Evolutionary conservation across 78 protist genomes (phyloP).

Genomic region (Dictyostelium capitatum): DNA sequence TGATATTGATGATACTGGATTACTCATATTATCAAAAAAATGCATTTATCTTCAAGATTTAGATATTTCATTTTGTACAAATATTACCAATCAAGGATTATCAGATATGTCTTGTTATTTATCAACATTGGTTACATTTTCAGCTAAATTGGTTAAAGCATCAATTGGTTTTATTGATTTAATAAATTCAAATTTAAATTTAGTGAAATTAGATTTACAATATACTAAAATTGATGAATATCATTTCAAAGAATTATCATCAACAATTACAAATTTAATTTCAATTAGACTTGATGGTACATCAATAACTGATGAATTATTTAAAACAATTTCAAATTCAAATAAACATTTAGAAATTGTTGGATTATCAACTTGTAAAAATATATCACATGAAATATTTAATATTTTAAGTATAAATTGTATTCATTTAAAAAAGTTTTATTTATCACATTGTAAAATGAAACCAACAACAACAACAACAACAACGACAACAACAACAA

Average conservation of each 20-base stretch:
- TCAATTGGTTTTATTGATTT: not conserved
- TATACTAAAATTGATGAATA: constrained; percentile 39
- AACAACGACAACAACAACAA: too few species aligned
- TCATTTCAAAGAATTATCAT: constrained; percentile 5
- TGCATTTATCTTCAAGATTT: constrained; percentile 48
- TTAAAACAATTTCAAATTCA: not conserved
- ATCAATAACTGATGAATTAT: constrained; percentile 25
- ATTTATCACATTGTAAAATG: constrained; percentile 52
- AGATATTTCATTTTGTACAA: constrained; percentile 48
- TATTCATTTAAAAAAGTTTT: not conserved
- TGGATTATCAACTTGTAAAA: constrained; percentile 60
- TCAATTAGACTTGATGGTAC: constrained; percentile 40
- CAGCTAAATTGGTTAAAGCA: constrained; percentile 26
- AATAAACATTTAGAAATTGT: constrained; percentile 18
- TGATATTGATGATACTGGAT: constrained; percentile 43
- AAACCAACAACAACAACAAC: not conserved
- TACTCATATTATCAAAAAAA: constrained; percentile 6
- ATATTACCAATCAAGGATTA: constrained; percentile 28
- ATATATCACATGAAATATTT: constrained; percentile 30
- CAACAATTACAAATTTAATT: not conserved
- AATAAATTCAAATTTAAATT: not conserved
- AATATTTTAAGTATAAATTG: not conserved
- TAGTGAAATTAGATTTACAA: constrained; percentile 26
- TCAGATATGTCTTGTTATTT: constrained; percentile 13
- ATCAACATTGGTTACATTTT: not conserved